These are phyloP conservation scores for Penicillium coprophilum DNA, from an alignment of 495 filamentous ascomycete species.

Conservation along the genomic window DNA sequence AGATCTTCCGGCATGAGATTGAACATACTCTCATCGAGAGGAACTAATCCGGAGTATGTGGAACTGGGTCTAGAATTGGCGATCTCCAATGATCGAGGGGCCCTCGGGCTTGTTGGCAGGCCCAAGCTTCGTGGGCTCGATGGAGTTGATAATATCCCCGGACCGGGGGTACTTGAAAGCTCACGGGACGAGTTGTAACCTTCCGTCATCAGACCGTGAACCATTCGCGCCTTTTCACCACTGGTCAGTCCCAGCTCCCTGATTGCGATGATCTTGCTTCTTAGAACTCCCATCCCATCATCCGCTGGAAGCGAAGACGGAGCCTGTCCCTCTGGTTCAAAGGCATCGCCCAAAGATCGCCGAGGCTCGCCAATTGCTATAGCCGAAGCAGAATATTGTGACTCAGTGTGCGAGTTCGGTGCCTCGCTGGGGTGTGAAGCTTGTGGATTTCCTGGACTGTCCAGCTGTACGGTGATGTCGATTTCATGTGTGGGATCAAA, in stretches of 20 bases:
- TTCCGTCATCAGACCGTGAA: constrained; percentile 82
- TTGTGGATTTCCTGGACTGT: constrained; percentile 1
- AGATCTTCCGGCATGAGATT: constrained; percentile 71
- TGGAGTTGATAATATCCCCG: constrained; percentile 32
- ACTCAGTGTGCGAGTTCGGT: constrained; percentile 2
- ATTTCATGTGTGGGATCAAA: not conserved
- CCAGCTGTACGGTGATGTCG: not conserved
- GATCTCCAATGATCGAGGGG: constrained; percentile 22
- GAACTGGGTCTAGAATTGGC: constrained; percentile 30
- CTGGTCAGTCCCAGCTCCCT: constrained; percentile 61
- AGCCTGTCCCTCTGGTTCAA: constrained; percentile 22
- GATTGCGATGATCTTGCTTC: constrained; percentile 76
- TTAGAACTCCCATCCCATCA: constrained; percentile 81
- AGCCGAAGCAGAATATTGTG: constrained; percentile 2
- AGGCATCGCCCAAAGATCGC: constrained; percentile 6
- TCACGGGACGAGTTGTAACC: constrained; percentile 59
- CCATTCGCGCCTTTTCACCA: constrained; percentile 74
- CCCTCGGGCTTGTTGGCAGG: constrained; percentile 34
- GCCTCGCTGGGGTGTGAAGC: not conserved
- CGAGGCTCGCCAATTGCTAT: constrained; percentile 2
- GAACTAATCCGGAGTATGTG: constrained; percentile 29
- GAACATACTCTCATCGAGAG: constrained; percentile 53
- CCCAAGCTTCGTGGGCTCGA: constrained; percentile 38
- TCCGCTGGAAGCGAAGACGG: constrained; percentile 71
- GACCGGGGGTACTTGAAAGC: constrained; percentile 30